Evolutionary conservation across 345 rosid genomes (phyloP), one percentile per base, ranked within the genome.

Genomic region (Linum lewisii): DNA sequence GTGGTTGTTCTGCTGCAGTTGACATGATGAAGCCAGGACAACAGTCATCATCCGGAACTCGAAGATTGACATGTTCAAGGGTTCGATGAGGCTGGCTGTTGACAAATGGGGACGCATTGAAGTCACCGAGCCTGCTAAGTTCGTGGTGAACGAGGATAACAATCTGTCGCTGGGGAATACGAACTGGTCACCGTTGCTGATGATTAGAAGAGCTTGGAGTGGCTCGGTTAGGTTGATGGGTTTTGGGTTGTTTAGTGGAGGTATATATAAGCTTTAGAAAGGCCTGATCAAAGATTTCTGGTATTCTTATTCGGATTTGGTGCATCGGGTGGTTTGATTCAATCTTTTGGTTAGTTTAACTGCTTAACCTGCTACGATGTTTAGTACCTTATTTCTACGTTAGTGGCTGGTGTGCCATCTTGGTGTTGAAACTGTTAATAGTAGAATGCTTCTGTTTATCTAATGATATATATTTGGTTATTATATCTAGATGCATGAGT

Each of bases 21-120:
- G 98, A 92, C 37, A 45, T 92, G 0, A 72, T 92, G 93, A 70
- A 74, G 66, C 73, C 79, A 0, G 96, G 1, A 61, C 75, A 29
- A 88, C 96, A 0, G 81, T 92, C 53, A 86, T 83, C 34, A 71
- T 92, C 58, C 86, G 95, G 0, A 92, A 92, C 67, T 92, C 98
- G 0, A 92, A 88, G 87, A 86, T 92, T 50, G 95, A 84, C 69
- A 88, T 92, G 98, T 92, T 92, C 79, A 92, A 92, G 75, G 80
- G 96, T n/a, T 79, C 93, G 10, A 92, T 92, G 98, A 84, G 98
- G 88, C 82, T 92, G 25, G 90, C 93, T 0, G 98, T 92, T 38
- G 98, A 92, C 75, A 88, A 92, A 66, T 88, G 98, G 98, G 98
- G 98, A 19, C 95, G 80, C 14, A 72, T 92, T 0, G 93, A 92